phyloP scores from a whole-genome alignment of 148 eudicot species.

The Nyssa sinensis region DNA sequence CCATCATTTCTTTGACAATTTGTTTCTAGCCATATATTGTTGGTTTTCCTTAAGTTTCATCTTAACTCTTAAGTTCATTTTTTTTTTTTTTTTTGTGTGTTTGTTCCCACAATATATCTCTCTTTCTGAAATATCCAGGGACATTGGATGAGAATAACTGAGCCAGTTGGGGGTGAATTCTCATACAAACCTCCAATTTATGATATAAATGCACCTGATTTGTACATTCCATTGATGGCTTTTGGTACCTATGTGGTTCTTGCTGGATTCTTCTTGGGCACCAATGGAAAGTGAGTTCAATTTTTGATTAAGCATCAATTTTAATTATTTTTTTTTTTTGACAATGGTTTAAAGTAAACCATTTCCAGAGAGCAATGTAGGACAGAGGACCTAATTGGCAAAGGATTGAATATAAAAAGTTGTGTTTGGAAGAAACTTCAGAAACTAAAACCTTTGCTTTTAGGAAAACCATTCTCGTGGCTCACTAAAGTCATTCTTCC shows the following conservation, averaged over 20 bases:
- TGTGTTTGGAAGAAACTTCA: too few species aligned
- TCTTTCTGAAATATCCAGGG: not conserved
- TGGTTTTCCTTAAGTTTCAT: not conserved
- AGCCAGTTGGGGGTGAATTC: not conserved
- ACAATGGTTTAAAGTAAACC: not conserved
- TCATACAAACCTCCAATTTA: constrained; percentile 4
- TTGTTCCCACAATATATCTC: not conserved
- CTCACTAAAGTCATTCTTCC: too few species aligned
- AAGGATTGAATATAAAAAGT: too few species aligned
- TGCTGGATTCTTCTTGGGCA: constrained; percentile 13
- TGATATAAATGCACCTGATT: constrained; percentile 12
- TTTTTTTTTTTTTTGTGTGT: not conserved
- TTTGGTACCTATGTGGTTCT: constrained; percentile 9
- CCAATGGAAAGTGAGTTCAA: constrained; percentile 2
- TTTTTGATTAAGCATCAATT: too few species aligned
- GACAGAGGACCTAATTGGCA: too few species aligned
- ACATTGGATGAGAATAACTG: constrained; percentile 13
- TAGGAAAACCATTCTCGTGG: too few species aligned
- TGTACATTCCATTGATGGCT: constrained; percentile 10
- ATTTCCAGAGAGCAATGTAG: too few species aligned
- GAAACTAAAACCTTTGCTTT: too few species aligned
- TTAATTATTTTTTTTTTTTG: not conserved
- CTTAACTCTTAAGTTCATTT: not conserved
- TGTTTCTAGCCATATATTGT: too few species aligned
- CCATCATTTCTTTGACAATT: not conserved